Conservation (phyloP, 2,329 filamentous ascomycete genomes). For the Fusarium dimerum region DNA sequence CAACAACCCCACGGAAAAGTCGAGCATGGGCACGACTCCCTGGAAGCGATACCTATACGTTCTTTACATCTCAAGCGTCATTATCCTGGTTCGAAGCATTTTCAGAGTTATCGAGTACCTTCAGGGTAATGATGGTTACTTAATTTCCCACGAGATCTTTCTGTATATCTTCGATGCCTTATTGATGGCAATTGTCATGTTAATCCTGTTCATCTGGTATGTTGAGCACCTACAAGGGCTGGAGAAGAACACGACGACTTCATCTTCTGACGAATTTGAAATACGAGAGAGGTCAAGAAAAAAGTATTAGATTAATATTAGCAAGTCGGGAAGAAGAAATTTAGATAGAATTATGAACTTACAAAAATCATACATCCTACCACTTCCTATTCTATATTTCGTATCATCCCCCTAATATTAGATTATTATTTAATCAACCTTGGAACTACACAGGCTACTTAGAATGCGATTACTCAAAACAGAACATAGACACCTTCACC, state of each 20-base stretch:
- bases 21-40: neutral
- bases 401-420: too few species aligned
- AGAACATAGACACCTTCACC: too few species aligned
- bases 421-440: too few species aligned
- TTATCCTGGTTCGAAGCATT: slow-evolving; percentile 48
- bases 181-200: slow-evolving; percentile 43
- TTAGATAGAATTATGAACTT: too few species aligned
- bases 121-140: slow-evolving; percentile 41
- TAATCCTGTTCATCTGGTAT: slow-evolving; percentile 34
- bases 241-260: neutral
- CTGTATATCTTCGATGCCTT: slow-evolving; percentile 47
- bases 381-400: too few species aligned
- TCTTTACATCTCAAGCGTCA: slow-evolving; percentile 33
- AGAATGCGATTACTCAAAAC: too few species aligned
- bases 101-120: slow-evolving; percentile 51
- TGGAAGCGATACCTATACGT: slow-evolving; percentile 35
- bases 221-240: slow-evolving; percentile 8
- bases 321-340: too few species aligned
- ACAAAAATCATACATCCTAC: too few species aligned
- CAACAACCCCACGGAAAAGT: neutral
- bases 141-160: slow-evolving; percentile 42
- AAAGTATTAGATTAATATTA: too few species aligned
- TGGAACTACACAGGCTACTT: too few species aligned
- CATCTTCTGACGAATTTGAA: neutral
- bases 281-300: neutral